These are phyloP conservation scores for Theobroma grandiflorum DNA, from an alignment of 441 rosid species.

Conservation along the genomic window DNA sequence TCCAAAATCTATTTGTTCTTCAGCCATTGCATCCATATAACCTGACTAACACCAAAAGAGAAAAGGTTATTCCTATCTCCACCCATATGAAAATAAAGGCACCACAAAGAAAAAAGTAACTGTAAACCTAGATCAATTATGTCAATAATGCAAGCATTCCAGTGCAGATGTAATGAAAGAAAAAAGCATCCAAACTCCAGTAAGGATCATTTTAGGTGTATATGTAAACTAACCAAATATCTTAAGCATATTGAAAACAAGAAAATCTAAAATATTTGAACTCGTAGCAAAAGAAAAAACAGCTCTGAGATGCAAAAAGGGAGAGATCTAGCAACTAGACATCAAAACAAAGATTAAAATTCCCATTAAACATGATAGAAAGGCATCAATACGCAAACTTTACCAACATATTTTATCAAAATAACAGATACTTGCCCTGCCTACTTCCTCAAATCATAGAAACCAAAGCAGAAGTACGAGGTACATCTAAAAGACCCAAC, in stretches of 20 bases:
- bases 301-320: not conserved
- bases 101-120: not conserved
- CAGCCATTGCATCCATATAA: conserved; percentile 21
- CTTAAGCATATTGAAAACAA: not conserved
- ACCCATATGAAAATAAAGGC: not conserved
- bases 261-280: not conserved
- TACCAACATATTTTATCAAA: not conserved
- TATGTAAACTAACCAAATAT: not conserved
- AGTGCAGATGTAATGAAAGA: not conserved
- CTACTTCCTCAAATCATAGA: not conserved
- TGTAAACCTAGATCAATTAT: not conserved
- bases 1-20: conserved; percentile 30
- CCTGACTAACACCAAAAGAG: not conserved
- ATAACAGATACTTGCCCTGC: not conserved
- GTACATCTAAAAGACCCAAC: not conserved
- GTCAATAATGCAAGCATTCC: conserved; percentile 5
- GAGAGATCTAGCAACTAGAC: conserved; percentile 13
- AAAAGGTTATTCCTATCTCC: not conserved
- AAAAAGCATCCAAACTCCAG: not conserved
- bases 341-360: not conserved
- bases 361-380: not conserved
- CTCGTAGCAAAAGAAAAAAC: not conserved
- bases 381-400: not conserved
- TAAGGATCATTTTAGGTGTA: not conserved
- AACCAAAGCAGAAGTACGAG: not conserved